These are phyloP conservation scores for Trichoderma koningii DNA, from an alignment of 2,329 filamentous ascomycete genomes.

Conservation along the genomic window DNA sequence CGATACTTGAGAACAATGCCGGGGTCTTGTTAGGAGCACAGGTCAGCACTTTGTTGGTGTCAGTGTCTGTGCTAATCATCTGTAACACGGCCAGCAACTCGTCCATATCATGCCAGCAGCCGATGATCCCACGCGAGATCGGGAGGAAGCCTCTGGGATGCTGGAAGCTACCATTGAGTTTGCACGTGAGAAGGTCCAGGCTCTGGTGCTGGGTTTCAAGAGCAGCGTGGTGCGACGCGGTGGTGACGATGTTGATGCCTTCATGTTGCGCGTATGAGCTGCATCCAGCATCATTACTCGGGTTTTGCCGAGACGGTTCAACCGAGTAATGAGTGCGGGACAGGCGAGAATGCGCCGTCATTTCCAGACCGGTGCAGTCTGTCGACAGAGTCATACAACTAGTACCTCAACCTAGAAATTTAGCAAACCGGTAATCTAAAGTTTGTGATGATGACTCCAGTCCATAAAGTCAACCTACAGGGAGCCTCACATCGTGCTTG, in stretches of 20 bases:
- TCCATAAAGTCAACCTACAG: no score
- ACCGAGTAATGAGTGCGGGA: no score
- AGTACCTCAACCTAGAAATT: no score
- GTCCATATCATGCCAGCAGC: not conserved
- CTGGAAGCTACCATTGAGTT: not conserved
- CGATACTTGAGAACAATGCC: not conserved
- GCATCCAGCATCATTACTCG: not conserved
- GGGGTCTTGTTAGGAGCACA: no score
- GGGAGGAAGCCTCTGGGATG: constrained; percentile 3
- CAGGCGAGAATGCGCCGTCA: no score
- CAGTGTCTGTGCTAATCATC: not conserved
- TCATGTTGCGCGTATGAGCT: not conserved
- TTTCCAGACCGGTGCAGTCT: no score
- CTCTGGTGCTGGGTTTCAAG: constrained; percentile 15
- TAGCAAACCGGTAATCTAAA: no score
- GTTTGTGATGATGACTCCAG: no score
- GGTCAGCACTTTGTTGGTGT: not conserved
- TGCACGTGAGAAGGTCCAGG: not conserved
- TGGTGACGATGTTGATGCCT: not conserved
- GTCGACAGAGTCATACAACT: no score
- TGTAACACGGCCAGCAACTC: not conserved
- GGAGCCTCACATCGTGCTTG: no score
- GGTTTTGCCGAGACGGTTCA: not conserved
- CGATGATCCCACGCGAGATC: constrained; percentile 13
- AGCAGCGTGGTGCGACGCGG: constrained; percentile 13